Evolutionary conservation across 352 stramenopile genomes (phyloP).

Genomic region (Phytophthora kernoviae): DNA sequence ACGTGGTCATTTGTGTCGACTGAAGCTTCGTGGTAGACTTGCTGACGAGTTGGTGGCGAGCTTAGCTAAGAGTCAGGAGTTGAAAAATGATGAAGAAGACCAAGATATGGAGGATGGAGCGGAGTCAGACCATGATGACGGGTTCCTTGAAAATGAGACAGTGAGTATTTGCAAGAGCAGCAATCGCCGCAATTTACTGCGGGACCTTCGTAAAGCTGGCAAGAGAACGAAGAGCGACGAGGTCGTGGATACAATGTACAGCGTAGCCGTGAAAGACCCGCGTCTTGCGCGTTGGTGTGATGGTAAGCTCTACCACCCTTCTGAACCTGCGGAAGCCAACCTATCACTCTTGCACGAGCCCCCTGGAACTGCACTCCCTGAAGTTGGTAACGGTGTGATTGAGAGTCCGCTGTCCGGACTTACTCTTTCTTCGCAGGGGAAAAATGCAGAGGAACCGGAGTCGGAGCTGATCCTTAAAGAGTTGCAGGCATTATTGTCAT

Average conservation of each 20-base stretch:
- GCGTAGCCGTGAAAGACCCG: slow-evolving; percentile 49
- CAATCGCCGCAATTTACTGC: slow-evolving; percentile 32
- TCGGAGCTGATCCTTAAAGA: slow-evolving; percentile 56
- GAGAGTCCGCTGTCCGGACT: slow-evolving; percentile 61
- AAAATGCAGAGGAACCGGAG: slow-evolving; percentile 70
- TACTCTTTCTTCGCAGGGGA: slow-evolving; percentile 37
- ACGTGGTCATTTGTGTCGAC: slow-evolving; percentile 61
- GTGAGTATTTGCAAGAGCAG: slow-evolving; percentile 3
- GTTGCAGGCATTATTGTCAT: slow-evolving; percentile 55
- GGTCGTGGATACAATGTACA: slow-evolving; percentile 29
- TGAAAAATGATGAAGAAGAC: not conserved
- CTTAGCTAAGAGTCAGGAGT: slow-evolving; percentile 17
- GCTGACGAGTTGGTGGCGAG: slow-evolving; percentile 41
- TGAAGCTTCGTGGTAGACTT: slow-evolving; percentile 67
- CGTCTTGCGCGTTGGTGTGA: slow-evolving; percentile 29
- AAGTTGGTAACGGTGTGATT: slow-evolving; percentile 40
- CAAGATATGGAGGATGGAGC: slow-evolving; percentile 21
- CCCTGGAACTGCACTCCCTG: slow-evolving; percentile 16
- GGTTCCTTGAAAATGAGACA: slow-evolving; percentile 31
- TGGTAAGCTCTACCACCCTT: slow-evolving; percentile 5
- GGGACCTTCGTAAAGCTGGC: slow-evolving; percentile 3
- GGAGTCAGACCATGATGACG: slow-evolving; percentile 60
- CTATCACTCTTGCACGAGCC: slow-evolving; percentile 68
- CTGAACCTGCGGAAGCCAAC: not conserved
- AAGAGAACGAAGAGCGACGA: slow-evolving; percentile 8